Conservation (phyloP, 345 rosid species). For the Arabidopsis arenosa region DNA sequence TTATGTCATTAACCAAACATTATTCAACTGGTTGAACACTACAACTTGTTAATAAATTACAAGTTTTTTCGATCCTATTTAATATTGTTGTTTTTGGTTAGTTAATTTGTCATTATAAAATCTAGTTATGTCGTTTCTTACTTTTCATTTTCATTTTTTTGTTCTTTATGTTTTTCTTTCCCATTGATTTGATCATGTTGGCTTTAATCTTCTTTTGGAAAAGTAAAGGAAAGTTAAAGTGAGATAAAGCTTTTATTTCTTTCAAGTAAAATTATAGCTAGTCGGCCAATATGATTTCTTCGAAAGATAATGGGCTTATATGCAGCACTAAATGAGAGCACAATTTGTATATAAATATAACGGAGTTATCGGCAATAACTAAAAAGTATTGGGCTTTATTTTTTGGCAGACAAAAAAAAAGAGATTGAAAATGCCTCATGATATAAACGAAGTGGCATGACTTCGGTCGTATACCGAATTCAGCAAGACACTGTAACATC, state of each 20-base stretch:
- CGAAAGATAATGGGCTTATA: slow-evolving; percentile 17
- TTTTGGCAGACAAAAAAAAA: too few relatives aligned
- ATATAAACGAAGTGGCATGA: too few relatives aligned
- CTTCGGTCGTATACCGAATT: too few relatives aligned
- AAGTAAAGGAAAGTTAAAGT: slow-evolving; percentile 34
- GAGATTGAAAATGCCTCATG: too few relatives aligned
- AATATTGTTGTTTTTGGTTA: neutral
- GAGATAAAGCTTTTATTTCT: slow-evolving; percentile 28
- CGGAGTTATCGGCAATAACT: too few relatives aligned
- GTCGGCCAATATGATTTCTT: neutral
- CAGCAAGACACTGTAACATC: too few relatives aligned
- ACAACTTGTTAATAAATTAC: neutral
- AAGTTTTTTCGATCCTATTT: neutral
- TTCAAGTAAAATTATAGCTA: slow-evolving; percentile 5
- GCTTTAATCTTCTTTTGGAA: slow-evolving; percentile 31
- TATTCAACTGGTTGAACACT: neutral
- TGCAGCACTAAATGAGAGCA: neutral
- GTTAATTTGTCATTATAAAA: neutral
- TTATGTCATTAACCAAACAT: neutral
- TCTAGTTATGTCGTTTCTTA: neutral
- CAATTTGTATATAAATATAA: slow-evolving; percentile 9
- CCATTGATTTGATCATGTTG: slow-evolving; percentile 10
- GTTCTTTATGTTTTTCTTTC: slow-evolving; percentile 2
- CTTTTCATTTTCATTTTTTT: neutral
- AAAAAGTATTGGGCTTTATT: too few relatives aligned